Evolutionary conservation across 2,329 filamentous ascomycete genomes (phyloP).

Genomic region (Stagonosporopsis tanaceti): DNA sequence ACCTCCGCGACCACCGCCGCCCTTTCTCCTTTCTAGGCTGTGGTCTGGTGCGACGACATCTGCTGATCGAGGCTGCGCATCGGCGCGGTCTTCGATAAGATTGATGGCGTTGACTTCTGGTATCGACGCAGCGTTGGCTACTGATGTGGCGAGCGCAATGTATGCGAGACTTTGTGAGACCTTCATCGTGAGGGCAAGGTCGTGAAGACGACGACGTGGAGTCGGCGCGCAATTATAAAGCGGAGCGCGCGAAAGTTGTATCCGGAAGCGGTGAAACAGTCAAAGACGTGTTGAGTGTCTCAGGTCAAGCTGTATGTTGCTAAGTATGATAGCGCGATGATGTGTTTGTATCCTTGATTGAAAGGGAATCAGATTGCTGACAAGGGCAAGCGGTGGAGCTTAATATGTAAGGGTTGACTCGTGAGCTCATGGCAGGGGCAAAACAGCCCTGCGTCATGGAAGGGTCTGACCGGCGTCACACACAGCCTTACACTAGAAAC

Average conservation of each 20-base stretch:
- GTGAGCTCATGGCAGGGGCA: slow-evolving; percentile 14
- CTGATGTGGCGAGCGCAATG: slow-evolving; percentile 31
- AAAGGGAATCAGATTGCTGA: background rate
- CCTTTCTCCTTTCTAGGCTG: slow-evolving; percentile 49
- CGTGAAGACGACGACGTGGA: background rate
- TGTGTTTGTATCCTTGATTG: slow-evolving; percentile 5
- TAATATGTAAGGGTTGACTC: slow-evolving; percentile 6
- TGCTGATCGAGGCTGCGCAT: slow-evolving; percentile 24
- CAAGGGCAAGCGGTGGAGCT: slow-evolving; percentile 6
- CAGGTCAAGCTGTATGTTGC: background rate
- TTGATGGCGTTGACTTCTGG: slow-evolving; percentile 37
- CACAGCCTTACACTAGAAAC: slow-evolving; percentile 12
- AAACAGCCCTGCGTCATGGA: slow-evolving; percentile 17
- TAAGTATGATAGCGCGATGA: background rate
- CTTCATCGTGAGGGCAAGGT: slow-evolving; percentile 36
- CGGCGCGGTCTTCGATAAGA: slow-evolving; percentile 29
- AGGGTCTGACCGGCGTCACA: slow-evolving; percentile 4
- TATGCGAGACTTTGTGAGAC: slow-evolving; percentile 34
- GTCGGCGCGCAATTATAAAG: background rate
- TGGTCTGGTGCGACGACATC: slow-evolving; percentile 43
- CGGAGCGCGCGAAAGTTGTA: slow-evolving; percentile 9
- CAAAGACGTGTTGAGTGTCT: slow-evolving; percentile 1
- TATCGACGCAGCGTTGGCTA: slow-evolving; percentile 38
- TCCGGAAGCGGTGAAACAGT: slow-evolving; percentile 4
- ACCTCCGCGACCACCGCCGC: slow-evolving; percentile 46